These are phyloP conservation scores for Alternaria incomplexa DNA, from an alignment of 2,329 filamentous ascomycete genomes.

Conservation along the genomic window DNA sequence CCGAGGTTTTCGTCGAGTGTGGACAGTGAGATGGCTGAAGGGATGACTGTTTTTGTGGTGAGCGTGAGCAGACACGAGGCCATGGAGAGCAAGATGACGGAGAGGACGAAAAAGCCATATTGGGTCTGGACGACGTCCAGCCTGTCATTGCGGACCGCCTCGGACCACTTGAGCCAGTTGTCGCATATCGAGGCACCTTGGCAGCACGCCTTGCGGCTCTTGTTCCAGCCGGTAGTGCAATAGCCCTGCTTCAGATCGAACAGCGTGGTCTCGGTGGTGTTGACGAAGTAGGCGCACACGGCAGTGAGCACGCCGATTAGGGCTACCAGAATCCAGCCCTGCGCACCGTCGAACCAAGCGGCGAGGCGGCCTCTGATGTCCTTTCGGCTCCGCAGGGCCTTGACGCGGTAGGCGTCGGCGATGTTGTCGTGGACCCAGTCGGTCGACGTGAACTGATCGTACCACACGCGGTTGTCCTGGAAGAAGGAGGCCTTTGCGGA, in stretches of 20 bases:
- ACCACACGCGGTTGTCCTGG: constrained; percentile 91
- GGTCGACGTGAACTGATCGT: constrained; percentile 96
- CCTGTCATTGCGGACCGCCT: constrained; percentile 59
- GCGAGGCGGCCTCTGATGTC: constrained; percentile 82
- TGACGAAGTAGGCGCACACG: constrained; percentile 83
- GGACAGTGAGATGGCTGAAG: constrained; percentile 82
- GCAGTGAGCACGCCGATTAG: constrained; percentile 88
- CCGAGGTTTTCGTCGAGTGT: constrained; percentile 93
- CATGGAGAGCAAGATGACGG: constrained; percentile 72
- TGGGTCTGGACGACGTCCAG: constrained; percentile 69
- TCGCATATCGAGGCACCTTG: constrained; percentile 60
- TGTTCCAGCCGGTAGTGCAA: constrained; percentile 73
- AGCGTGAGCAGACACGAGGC: constrained; percentile 81
- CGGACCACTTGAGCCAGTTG: constrained; percentile 69
- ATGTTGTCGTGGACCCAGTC: constrained; percentile 99
- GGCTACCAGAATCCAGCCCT: constrained; percentile 93
- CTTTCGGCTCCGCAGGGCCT: constrained; percentile 78
- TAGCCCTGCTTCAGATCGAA: constrained; percentile 94
- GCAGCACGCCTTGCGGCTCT: constrained; percentile 73
- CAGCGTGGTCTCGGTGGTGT: constrained; percentile 81
- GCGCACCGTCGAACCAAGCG: constrained; percentile 81
- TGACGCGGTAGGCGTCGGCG: constrained; percentile 87
- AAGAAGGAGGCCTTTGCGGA: constrained; percentile 71
- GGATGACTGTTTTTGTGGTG: constrained; percentile 91
- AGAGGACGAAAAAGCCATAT: constrained; percentile 75